Base-by-base conservation (phyloP, 1,284 basidiomycete species). In the Malassezia dermatis region DNA sequence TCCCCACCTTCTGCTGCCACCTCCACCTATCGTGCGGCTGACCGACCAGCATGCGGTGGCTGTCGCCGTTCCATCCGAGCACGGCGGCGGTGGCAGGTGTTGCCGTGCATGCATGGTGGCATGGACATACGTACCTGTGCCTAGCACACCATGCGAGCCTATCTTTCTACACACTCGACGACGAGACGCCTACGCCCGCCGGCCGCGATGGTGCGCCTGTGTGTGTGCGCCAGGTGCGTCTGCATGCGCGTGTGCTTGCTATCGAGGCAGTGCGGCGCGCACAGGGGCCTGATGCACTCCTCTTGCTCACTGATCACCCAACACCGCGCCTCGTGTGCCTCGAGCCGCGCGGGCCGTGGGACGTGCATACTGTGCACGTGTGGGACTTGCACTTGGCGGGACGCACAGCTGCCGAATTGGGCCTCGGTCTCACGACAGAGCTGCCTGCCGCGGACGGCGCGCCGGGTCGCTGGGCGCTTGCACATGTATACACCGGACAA, bases 291-390 rank as follows among this genome's bases (percentile, higher is more conserved):
- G 40, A 49, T 15, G 17, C 13, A 10, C 19, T 56, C 4, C 26
- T 39, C 7, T 2, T 56, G n/a, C 48, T 56, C 13, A 56, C 54
- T 4, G 54, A 56, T 21, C 54, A 56, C 23, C 54, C 54, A 3
- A 21, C 32, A 7, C 54, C 54, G 11, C 42, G 54, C 8, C 48
- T 56, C 17, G 23, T 56, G 17, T 21, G 21, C 19, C 17, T 54
- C 13, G 31, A 26, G 12, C 48, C 48, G 6, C 10, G 23, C 7
- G 26, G 12, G 17, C 17, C 42, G n/a, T 45, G 31, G 21, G 24
- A n/a, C n/a, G 34, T 56, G 11, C 19, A 21, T 6, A 42, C 54
- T 3, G 43, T 30, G 40, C 26, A 30, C 5, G 32, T 39, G 12
- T 30, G 51, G 15, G 21, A 27, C 11, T 34, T 57, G 17, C 24